Evolutionary conservation across 1,139 yeast species (phyloP).

Genomic region (Blastobotrys petasosporus): DNA sequence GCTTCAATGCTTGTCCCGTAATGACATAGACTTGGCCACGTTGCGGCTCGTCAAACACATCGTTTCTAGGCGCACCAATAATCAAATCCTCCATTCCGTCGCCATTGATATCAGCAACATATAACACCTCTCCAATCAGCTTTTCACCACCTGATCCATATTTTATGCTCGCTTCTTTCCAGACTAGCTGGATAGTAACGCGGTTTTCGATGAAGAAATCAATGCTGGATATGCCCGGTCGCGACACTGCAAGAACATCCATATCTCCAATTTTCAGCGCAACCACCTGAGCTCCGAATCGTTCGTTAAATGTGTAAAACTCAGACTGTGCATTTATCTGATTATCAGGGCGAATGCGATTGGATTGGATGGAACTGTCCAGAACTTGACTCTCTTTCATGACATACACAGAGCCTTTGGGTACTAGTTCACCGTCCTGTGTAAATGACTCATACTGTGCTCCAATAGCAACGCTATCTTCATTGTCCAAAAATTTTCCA

Average conservation of each 20-base stretch:
- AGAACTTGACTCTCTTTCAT: slow-evolving; percentile 13
- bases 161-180: slow-evolving; percentile 19
- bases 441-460: slow-evolving; percentile 40
- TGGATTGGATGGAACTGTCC: not conserved
- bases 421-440: slow-evolving; percentile 11
- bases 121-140: slow-evolving; percentile 32
- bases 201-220: slow-evolving; percentile 28
- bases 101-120: slow-evolving; percentile 33
- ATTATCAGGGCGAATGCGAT: not conserved
- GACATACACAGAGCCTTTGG: slow-evolving; percentile 23
- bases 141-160: slow-evolving; percentile 41
- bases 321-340: not conserved
- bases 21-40: slow-evolving; percentile 40
- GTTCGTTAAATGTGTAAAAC: slow-evolving; percentile 14
- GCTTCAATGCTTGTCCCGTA: slow-evolving; percentile 31
- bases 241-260: slow-evolving; percentile 29
- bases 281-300: slow-evolving; percentile 31
- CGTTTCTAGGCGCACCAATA: slow-evolving; percentile 41
- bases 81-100: slow-evolving; percentile 40
- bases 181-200: slow-evolving; percentile 20
- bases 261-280: slow-evolving; percentile 17
- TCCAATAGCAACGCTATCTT: slow-evolving; percentile 42
- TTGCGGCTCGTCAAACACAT: slow-evolving; percentile 32
- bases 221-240: slow-evolving; percentile 34
- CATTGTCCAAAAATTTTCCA: slow-evolving; percentile 36